Conservation (phyloP, 345 rosid genomes). For the Eucalyptus virginea region DNA sequence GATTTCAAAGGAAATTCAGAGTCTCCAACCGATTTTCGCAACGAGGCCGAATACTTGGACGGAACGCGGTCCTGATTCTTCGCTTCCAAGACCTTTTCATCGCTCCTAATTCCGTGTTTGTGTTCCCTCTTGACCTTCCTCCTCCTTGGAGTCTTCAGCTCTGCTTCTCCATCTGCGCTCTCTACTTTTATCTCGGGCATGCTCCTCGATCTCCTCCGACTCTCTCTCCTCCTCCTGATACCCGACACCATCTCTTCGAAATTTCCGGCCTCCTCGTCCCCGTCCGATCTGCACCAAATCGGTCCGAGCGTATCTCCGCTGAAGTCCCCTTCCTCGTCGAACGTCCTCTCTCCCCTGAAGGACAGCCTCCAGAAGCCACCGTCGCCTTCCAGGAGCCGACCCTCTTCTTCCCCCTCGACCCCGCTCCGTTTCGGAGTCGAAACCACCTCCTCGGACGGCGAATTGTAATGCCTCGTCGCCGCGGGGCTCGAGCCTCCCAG, state of each 20-base stretch:
- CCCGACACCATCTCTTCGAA: conserved; percentile 32
- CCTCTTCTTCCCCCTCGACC: conserved; percentile 1
- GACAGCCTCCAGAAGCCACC: conserved; percentile 48
- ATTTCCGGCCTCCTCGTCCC: conserved; percentile 17
- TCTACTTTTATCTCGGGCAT: background rate
- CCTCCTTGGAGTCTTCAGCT: conserved; percentile 47
- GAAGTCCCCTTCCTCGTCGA: background rate
- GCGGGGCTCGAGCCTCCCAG: background rate
- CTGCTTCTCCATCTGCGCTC: conserved; percentile 1
- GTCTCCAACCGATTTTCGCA: conserved; percentile 33
- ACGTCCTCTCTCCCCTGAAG: conserved; percentile 22
- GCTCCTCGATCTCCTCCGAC: conserved; percentile 7
- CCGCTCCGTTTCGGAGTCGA: conserved; percentile 9
- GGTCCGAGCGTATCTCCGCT: background rate
- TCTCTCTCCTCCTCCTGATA: conserved; percentile 26
- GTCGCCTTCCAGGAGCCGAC: conserved; percentile 25
- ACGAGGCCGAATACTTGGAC: background rate
- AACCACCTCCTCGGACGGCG: background rate
- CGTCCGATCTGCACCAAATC: conserved; percentile 13
- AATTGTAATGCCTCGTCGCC: background rate
- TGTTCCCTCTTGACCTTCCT: conserved; percentile 11
- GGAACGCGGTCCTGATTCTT: background rate
- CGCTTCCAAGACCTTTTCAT: background rate
- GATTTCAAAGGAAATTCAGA: background rate
- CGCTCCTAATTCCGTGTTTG: background rate